Base-by-base conservation (phyloP, 257 asterid species). In the Voacanga thouarsii region DNA sequence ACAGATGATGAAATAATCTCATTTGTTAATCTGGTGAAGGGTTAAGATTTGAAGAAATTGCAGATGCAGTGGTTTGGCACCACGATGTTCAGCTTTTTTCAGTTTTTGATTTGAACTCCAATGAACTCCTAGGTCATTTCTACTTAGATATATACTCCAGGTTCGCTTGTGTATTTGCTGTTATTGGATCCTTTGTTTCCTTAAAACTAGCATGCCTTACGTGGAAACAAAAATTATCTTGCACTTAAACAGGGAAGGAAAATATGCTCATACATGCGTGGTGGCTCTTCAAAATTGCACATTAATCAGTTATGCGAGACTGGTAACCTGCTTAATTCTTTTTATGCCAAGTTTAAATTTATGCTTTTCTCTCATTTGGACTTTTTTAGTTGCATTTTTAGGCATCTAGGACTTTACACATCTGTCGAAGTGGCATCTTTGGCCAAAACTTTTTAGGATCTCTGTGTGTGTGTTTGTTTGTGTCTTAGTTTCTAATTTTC, bases 211-310 rank as follows among this genome's bases (percentile, higher is more conserved):
- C 30, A 47, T 64, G 49, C 53, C 59, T 44, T 80, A 12, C 50
- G 30, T 71, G 47, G 55, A 74, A 70, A 51, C 66, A 83, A 63
- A 82, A 77, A 64, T 28, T 80, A n/a, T 70, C 30, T 77, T 82
- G 76, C 83, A 28, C 78, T 81, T 74, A 61, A 84, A 57, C 89
- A 95, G 99, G 93, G 96, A 87, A 74, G 98, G 92, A 60, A 95
- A 95, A 88, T 93, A 90, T 84, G 89, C 91, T 72, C 98, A 91
- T 73, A 93, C 98, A 16, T 95, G 99, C 81, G 97, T 92, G 33
- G 89, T 93, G 79, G 80, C 96, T 85, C 97, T 95, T 79, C 99
- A 95, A 86, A 92, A 95, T 86, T 90, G 89, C 83, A 90, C 94
- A 21, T 80, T 53, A 77, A 83, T 81, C 76, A 87, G 87, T 81